Conservation (phyloP, 2,329 filamentous ascomycete species). For the Fusarium fujikuroi region DNA sequence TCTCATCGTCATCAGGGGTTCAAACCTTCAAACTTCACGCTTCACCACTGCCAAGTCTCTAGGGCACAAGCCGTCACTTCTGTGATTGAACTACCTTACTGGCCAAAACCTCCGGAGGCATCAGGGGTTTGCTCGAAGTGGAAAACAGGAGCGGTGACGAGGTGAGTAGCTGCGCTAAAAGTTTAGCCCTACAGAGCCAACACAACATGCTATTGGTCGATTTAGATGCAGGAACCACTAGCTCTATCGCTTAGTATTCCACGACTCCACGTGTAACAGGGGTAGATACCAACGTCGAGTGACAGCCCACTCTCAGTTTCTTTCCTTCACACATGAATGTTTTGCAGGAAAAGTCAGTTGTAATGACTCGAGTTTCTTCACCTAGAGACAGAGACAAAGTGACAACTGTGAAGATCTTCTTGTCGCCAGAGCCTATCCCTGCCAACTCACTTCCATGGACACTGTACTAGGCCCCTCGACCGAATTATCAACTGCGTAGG, state of each 20-base stretch:
- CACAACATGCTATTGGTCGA: constrained; percentile 19
- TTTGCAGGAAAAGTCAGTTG: background rate
- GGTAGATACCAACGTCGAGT: constrained; percentile 6
- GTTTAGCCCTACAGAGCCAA: constrained; percentile 23
- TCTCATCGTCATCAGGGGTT: background rate
- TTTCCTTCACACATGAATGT: background rate
- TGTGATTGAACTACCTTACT: background rate
- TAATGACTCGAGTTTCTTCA: background rate
- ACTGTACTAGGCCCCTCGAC: background rate
- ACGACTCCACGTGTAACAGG: constrained; percentile 23
- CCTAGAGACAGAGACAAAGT: background rate
- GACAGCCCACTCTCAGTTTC: background rate
- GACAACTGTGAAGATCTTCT: background rate
- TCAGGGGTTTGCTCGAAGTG: constrained; percentile 16
- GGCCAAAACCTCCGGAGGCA: background rate
- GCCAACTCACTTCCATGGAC: too few relatives aligned
- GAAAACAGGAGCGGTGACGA: constrained; percentile 14
- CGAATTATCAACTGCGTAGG: background rate
- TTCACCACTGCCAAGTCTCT: background rate
- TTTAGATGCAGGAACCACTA: constrained; percentile 21
- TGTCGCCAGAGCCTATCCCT: background rate
- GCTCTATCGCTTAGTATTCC: constrained; percentile 14
- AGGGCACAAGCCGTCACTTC: background rate
- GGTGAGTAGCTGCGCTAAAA: background rate
- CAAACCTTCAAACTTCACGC: background rate